Conservation (phyloP, 129 eudicot genomes). For the Centaurea solstitialis region DNA sequence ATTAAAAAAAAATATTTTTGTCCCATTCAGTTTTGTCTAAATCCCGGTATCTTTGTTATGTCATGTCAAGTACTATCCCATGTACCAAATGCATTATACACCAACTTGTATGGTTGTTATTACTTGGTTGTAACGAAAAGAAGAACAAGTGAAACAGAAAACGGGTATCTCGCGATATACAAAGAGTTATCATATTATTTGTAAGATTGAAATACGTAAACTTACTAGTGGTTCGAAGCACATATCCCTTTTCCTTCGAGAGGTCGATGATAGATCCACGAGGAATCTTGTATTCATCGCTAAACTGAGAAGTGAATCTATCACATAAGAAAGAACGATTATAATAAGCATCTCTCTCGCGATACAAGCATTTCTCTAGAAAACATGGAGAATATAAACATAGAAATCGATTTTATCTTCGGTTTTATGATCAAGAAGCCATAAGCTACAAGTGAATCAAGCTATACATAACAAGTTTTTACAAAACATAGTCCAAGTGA, state of each 20-base stretch:
- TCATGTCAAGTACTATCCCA: no score
- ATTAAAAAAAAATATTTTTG: not conserved
- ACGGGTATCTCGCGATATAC: no score
- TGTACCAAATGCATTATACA: not conserved
- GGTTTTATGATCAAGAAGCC: not conserved
- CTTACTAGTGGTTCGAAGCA: slow-evolving; percentile 87
- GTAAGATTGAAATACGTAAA: slow-evolving; percentile 2
- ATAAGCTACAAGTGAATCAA: not conserved
- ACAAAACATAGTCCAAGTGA: not conserved
- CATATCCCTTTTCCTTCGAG: slow-evolving; percentile 67
- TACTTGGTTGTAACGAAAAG: not conserved
- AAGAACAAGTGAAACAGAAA: not conserved
- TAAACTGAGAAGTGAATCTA: slow-evolving; percentile 90
- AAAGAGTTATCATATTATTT: not conserved
- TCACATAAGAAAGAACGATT: slow-evolving; percentile 8
- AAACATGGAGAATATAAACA: not conserved
- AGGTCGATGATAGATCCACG: slow-evolving; percentile 82
- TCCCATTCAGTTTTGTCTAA: not conserved
- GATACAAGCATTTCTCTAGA: not conserved
- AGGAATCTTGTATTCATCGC: slow-evolving; percentile 83
- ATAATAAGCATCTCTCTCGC: not conserved
- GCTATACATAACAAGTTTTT: not conserved
- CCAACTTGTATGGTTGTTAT: not conserved
- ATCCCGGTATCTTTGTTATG: not conserved
- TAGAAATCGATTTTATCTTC: not conserved